These are phyloP conservation scores for Myrica gale DNA, from an alignment of 306 rosid species.

Conservation along the genomic window DNA sequence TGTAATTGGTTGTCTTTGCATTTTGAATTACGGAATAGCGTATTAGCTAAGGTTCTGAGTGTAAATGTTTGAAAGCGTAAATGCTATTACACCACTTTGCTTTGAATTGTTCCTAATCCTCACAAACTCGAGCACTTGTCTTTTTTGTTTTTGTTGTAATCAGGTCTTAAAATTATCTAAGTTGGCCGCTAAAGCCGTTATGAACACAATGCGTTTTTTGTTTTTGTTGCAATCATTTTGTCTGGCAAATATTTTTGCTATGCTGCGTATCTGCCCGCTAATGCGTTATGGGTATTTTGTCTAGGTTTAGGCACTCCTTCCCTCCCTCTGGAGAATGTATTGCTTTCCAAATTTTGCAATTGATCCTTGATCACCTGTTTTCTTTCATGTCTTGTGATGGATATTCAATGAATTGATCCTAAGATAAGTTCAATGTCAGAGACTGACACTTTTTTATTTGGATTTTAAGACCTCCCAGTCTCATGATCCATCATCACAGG, in stretches of 20 bases:
- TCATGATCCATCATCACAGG: constrained; percentile 39
- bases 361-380: neutral
- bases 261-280: neutral
- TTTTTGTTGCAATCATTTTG: no score
- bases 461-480: constrained; percentile 42
- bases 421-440: constrained; percentile 17
- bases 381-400: neutral
- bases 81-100: neutral
- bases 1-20: neutral
- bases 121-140: neutral
- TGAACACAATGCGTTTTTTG: no score
- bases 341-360: neutral
- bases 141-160: neutral
- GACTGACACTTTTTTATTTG: constrained; percentile 28
- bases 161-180: neutral
- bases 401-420: constrained; percentile 1
- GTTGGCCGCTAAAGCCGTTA: neutral
- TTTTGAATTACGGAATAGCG: neutral
- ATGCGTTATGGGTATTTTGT: neutral
- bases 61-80: neutral
- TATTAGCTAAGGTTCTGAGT: neutral
- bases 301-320: neutral
- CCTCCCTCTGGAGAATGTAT: neutral
- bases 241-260: neutral
- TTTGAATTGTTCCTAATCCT: neutral